Conservation (phyloP, 2,329 filamentous ascomycete genomes). For the Trichoderma atrobrunneum region DNA sequence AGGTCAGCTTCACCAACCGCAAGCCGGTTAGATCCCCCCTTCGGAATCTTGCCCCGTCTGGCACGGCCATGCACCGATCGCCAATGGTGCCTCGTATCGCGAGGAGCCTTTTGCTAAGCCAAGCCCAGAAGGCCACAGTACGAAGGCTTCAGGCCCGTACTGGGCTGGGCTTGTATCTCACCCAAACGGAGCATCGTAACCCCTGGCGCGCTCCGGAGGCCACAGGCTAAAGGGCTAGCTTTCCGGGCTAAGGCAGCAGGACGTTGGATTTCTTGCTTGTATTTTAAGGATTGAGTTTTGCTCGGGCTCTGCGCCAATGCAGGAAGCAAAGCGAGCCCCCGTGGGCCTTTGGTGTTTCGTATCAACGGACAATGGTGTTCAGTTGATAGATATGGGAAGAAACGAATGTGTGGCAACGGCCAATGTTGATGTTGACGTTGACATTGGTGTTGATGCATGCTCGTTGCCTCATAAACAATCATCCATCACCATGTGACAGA, state of each 20-base stretch:
- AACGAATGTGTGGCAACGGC: neutral
- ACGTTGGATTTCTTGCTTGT: neutral
- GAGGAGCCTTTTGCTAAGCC: slow-evolving; percentile 4
- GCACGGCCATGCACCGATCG: slow-evolving; percentile 10
- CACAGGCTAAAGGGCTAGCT: slow-evolving; percentile 8
- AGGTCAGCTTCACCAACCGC: slow-evolving; percentile 12
- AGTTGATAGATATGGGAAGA: neutral
- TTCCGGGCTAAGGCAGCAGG: neutral
- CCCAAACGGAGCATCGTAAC: neutral
- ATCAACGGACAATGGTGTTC: neutral
- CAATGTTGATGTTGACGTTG: neutral
- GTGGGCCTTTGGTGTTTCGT: neutral
- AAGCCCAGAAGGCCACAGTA: neutral
- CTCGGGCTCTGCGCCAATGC: neutral
- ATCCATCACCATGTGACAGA: slow-evolving; percentile 4
- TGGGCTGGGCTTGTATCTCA: slow-evolving; percentile 6
- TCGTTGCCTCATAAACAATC: neutral
- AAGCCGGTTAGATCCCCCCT: neutral
- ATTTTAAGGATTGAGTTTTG: neutral
- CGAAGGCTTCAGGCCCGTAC: neutral
- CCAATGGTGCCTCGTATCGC: slow-evolving; percentile 14
- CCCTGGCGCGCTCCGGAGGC: slow-evolving; percentile 8
- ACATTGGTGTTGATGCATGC: neutral
- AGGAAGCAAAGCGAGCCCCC: neutral
- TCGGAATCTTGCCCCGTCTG: slow-evolving; percentile 16